Evolutionary conservation across 2,329 filamentous ascomycete species (phyloP), one percentile per base, ranked within the genome.

Genomic region (Arthroderma uncinatum): DNA sequence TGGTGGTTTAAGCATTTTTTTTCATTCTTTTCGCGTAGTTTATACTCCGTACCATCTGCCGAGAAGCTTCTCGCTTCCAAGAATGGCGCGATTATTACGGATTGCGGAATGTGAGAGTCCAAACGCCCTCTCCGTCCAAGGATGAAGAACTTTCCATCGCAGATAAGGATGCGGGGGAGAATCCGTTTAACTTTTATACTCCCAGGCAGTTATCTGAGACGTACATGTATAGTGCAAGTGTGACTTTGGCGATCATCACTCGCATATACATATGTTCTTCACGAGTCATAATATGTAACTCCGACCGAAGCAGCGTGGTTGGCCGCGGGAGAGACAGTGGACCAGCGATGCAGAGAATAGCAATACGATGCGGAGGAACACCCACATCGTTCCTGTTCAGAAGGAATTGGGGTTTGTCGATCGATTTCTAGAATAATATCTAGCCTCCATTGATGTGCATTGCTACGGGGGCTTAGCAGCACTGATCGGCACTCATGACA

Each of bases 361-460:
- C 14, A 8, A 50, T 30, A 30, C 23, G 47, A 50, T 33, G 47
- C 28, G 47, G 25, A 33, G 47, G 25, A 33, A 30, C 4, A n/a
- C 8, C 47, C 6, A 50, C 25, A 33, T 7, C 28, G 28, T 30
- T 3, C 28, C 28, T 30, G 28, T 30, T 7, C 33, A 34, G 33
- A 12, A 34, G 33, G 33, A 34, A 5, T 10, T 3, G 25, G 9
- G 47, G n/a, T 28, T 30, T 33, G 47, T 50, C 47, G 47, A 50
- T 50, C 47, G 28, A 25, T 50, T 30, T 50, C 47, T 50, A 50
- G 47, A 50, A 33, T n/a, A 9, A 50, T 50, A 16, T 33, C 47
- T 50, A 33, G n/a, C 47, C 47, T 33, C 44, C 14, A 50, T 12
- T 50, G 47, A 50, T 50, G 28, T 50, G 47, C 47, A 30, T n/a